Percentiles rank a stretch among this genome's conserved stretches.
Evolutionary conservation across 1,139 yeast genomes (phyloP).

Genomic region (Meyerozyma elateridarum): DNA sequence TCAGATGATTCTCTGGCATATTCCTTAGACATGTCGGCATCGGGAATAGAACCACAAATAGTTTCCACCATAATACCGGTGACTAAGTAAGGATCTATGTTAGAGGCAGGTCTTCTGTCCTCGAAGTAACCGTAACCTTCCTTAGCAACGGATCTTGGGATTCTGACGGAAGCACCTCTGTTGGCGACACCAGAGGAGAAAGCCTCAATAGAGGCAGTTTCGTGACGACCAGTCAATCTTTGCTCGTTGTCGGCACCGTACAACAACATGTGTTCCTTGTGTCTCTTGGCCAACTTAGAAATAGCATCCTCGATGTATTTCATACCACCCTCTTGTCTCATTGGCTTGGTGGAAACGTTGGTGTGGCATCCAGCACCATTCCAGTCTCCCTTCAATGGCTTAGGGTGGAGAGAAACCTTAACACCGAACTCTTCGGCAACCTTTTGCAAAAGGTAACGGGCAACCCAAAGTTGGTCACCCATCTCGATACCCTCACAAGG

Average conservation of each 20-base stretch:
- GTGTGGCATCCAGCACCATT: slow-evolving; percentile 99
- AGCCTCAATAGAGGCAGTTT: slow-evolving; percentile 88
- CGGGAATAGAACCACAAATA: slow-evolving; percentile 90
- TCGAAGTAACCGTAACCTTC: slow-evolving; percentile 98
- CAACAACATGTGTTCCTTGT: slow-evolving; percentile 89
- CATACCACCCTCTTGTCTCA: slow-evolving; percentile 97
- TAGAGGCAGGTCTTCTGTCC: slow-evolving; percentile 99
- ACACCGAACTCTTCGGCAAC: slow-evolving; percentile 99
- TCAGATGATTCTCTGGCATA: slow-evolving; percentile 64
- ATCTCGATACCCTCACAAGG: slow-evolving; percentile 92
- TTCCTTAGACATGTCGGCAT: slow-evolving; percentile 92
- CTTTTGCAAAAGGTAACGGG: slow-evolving; percentile 87
- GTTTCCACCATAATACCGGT: slow-evolving; percentile 98
- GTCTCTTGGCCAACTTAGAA: slow-evolving; percentile 92
- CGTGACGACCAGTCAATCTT: slow-evolving; percentile 97
- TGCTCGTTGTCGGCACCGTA: slow-evolving; percentile 93
- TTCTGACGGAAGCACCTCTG: slow-evolving; percentile 98
- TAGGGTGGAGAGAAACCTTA: slow-evolving; percentile 98
- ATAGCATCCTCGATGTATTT: slow-evolving; percentile 88
- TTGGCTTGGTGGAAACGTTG: slow-evolving; percentile 85
- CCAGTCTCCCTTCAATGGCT: slow-evolving; percentile 98
- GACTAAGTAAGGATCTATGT: slow-evolving; percentile 97
- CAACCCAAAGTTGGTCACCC: slow-evolving; percentile 98
- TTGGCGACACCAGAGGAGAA: slow-evolving; percentile 98
- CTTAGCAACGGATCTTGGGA: slow-evolving; percentile 97